Conservation (phyloP, 345 rosid species). For the Citrus inodora region DNA sequence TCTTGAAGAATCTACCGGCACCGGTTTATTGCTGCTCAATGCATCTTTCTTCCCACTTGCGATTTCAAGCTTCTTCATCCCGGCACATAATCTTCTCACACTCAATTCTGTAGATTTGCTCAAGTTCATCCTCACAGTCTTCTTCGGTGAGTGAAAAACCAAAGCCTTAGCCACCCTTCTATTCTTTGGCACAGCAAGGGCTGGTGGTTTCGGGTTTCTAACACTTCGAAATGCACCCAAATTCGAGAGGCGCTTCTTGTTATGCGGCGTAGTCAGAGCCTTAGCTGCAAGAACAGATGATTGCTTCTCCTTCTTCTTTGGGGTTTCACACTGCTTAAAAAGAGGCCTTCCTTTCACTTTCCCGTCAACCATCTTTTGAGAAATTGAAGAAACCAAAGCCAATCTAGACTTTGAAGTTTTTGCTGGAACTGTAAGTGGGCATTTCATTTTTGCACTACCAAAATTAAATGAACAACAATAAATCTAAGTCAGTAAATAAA, state of each 20-base stretch:
- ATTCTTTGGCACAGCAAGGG: constrained; percentile 32
- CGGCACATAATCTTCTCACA: constrained; percentile 47
- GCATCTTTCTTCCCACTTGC: constrained; percentile 36
- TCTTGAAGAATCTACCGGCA: constrained; percentile 34
- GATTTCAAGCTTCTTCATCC: constrained; percentile 71
- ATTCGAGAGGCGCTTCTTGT: constrained; percentile 44
- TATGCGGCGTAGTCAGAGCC: constrained; percentile 60
- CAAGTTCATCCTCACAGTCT: constrained; percentile 34
- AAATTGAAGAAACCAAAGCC: constrained; percentile 72
- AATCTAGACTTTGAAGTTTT: constrained; percentile 70
- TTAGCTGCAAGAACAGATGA: constrained; percentile 27
- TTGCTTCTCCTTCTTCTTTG: constrained; percentile 38
- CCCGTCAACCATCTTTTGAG: constrained; percentile 45
- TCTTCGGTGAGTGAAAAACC: constrained; percentile 84
- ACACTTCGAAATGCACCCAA: constrained; percentile 57
- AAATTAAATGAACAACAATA: background rate
- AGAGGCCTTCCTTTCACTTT: constrained; percentile 34
- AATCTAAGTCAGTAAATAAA: background rate
- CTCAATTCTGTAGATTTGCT: constrained; percentile 54
- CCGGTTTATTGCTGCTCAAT: constrained; percentile 24
- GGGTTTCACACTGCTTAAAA: constrained; percentile 36
- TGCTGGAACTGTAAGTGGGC: constrained; percentile 82
- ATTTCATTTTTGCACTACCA: constrained; percentile 44
- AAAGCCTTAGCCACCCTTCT: constrained; percentile 58
- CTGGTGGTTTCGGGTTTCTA: constrained; percentile 45